A percentile compares a stretch with the other conserved stretches of the same genome.
These are phyloP conservation scores for Rosa hybrid DNA, from an alignment of 331 rosid genomes.

Conservation along the genomic window DNA sequence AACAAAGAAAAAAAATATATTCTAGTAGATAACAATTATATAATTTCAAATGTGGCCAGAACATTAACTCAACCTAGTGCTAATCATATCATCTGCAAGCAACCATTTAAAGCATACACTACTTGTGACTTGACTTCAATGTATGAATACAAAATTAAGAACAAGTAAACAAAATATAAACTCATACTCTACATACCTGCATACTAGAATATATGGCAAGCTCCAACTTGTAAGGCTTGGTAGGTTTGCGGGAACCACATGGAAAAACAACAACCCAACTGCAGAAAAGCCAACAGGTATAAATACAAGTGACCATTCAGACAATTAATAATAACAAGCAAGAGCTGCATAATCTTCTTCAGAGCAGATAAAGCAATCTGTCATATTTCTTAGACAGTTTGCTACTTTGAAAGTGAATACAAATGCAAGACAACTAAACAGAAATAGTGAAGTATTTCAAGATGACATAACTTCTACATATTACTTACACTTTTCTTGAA, in stretches of 20 bases:
- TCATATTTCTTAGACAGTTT: constrained; percentile 18
- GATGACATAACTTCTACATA: constrained; percentile 16
- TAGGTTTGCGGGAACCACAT: constrained; percentile 60
- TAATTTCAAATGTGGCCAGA: too few species aligned
- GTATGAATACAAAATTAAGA: too few species aligned
- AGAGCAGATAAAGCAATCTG: constrained; percentile 27
- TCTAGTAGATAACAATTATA: too few species aligned
- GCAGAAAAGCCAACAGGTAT: constrained; percentile 39
- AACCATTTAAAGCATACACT: too few species aligned
- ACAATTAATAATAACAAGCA: background rate
- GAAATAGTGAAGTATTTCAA: constrained; percentile 20
- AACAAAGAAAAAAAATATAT: background rate
- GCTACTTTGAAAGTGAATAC: constrained; percentile 14
- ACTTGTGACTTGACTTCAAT: too few species aligned
- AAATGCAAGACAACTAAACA: constrained; percentile 1
- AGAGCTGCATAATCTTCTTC: constrained; percentile 8
- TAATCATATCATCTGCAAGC: background rate
- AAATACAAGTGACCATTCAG: constrained; percentile 1
- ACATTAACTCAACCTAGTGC: too few species aligned
- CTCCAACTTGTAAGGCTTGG: constrained; percentile 90
- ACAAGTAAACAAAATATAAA: too few species aligned
- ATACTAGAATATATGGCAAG: constrained; percentile 77
- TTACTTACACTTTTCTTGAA: constrained; percentile 82
- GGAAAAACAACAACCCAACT: constrained; percentile 96
- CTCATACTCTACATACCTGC: constrained; percentile 54